phyloP scores from a whole-genome alignment of 352 stramenopile genomes.

The Aphanomyces astaci region DNA sequence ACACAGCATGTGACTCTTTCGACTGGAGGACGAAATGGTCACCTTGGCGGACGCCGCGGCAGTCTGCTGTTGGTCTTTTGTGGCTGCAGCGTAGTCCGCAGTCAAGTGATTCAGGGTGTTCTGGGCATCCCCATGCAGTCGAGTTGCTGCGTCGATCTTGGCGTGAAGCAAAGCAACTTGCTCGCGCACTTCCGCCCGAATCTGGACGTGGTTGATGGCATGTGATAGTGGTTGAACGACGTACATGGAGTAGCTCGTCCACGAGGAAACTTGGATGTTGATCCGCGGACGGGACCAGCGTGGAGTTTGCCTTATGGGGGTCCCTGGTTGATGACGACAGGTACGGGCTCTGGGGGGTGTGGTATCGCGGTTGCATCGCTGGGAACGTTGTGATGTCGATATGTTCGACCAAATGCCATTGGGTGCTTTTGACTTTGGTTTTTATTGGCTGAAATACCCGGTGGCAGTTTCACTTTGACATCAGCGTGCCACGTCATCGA shows the following conservation, averaged over 20 bases:
- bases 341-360: too few relatives aligned
- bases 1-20: neutral
- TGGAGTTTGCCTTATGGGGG: neutral
- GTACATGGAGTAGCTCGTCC: neutral
- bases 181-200: conserved; percentile 13
- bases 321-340: too few relatives aligned
- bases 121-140: neutral
- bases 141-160: conserved; percentile 1
- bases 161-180: conserved; percentile 12
- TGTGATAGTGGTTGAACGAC: neutral
- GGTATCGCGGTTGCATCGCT: too few relatives aligned
- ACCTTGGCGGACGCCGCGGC: neutral
- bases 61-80: neutral
- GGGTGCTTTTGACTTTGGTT: neutral
- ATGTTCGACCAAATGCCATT: neutral
- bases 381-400: too few relatives aligned
- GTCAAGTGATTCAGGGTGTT: neutral
- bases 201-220: neutral
- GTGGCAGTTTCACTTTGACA: neutral
- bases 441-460: neutral
- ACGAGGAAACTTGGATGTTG: neutral
- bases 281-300: neutral
- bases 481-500: neutral
- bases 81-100: too few relatives aligned
- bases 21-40: neutral